These are phyloP conservation scores for Apiospora aurea DNA, from an alignment of 2,329 filamentous ascomycete species.

Conservation along the genomic window DNA sequence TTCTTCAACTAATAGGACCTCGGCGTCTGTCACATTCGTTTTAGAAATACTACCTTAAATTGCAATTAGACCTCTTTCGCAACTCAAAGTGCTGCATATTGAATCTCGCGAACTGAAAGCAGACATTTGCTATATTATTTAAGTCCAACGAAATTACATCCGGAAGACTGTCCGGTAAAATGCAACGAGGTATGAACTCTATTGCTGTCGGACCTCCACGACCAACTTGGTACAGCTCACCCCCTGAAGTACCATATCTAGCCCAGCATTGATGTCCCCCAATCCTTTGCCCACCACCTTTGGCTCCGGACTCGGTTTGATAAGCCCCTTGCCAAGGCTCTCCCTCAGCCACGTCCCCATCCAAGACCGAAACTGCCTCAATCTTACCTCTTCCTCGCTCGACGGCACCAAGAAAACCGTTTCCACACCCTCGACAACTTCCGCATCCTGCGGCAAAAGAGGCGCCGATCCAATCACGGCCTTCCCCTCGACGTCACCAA, in stretches of 20 bases:
- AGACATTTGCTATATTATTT: no score
- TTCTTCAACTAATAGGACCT: no score
- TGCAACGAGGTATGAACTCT: no score
- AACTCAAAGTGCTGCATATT: no score
- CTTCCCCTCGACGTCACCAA: constrained; percentile 15
- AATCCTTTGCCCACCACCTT: constrained; percentile 47
- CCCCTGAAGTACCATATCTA: constrained; percentile 45
- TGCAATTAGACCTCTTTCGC: no score
- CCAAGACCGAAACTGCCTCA: constrained; percentile 49
- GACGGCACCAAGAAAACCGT: constrained; percentile 48
- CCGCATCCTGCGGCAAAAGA: constrained; percentile 39
- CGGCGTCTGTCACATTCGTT: no score
- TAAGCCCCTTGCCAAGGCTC: constrained; percentile 40
- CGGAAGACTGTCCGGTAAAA: no score
- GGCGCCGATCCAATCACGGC: constrained; percentile 49
- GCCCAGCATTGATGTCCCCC: constrained; percentile 45
- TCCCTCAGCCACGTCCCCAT: constrained; percentile 47
- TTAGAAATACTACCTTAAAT: no score
- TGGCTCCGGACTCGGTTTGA: constrained; percentile 49
- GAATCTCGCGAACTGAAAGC: no score
- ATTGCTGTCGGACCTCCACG: no score
- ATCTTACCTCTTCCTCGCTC: constrained; percentile 41
- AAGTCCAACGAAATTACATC: no score
- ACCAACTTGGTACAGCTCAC: constrained; percentile 53
- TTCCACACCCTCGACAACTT: constrained; percentile 44